Evolutionary conservation across 306 rosid genomes (phyloP).

Genomic region (Corylus heterophylla): DNA sequence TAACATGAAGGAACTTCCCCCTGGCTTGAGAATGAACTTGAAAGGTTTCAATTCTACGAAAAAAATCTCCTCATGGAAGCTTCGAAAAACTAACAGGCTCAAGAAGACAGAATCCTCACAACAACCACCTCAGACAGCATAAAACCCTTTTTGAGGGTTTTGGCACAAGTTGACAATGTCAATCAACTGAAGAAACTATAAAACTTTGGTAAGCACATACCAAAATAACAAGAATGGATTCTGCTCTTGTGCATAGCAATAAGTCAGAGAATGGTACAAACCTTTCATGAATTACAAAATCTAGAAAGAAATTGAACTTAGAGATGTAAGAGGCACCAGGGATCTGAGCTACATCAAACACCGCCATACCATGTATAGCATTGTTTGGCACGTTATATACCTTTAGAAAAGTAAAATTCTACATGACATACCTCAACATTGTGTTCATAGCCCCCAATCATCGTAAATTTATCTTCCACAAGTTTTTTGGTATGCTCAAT

Average conservation of each 20-base stretch:
- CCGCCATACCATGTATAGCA: constrained; percentile 6
- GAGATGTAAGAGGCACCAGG: constrained; percentile 8
- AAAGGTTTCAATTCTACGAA: too few species aligned
- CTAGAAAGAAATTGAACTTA: constrained; percentile 1
- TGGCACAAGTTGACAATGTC: neutral
- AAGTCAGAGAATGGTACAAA: neutral
- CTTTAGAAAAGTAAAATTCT: constrained; percentile 18
- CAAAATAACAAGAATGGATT: neutral
- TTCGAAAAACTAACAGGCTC: too few species aligned
- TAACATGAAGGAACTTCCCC: too few species aligned
- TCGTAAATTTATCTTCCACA: constrained; percentile 84
- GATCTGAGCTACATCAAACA: constrained; percentile 10
- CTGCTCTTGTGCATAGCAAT: neutral
- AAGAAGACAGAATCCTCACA: too few species aligned
- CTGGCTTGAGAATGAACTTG: too few species aligned
- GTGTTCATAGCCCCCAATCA: constrained; percentile 71
- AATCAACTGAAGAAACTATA: neutral
- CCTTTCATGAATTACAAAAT: neutral
- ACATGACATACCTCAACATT: constrained; percentile 71
- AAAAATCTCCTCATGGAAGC: too few species aligned
- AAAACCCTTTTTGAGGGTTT: neutral
- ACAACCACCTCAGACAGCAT: neutral
- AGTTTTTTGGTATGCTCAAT: constrained; percentile 88
- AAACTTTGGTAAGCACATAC: neutral
- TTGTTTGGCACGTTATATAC: constrained; percentile 10